Base-by-base conservation (phyloP, 2,329 filamentous ascomycete species). In the Ceratocystis diversiconidia region DNA sequence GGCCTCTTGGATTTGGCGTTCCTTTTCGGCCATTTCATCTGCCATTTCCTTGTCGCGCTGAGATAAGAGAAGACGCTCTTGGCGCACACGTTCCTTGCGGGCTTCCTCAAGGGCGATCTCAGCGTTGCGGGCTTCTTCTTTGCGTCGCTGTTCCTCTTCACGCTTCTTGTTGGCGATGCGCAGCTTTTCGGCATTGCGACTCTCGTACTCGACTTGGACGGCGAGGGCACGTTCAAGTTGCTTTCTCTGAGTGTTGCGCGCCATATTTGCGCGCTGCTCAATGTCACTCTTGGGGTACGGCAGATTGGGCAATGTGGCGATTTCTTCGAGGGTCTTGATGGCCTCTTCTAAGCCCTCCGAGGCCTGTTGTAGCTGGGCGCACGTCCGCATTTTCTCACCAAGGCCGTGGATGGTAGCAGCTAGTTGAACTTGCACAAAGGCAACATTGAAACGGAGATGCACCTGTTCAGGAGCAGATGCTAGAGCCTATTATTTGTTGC, bases 251-350 rank as follows among this genome's bases (percentile, higher is more conserved):
- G 95, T 99, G 74, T 96, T 96, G 68, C 88, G 86, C 69, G 90
- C 92, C 94, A 99, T 99, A 79, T 90, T 95, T 55, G 94, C 92
- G 72, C 95, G 90, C 76, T 95, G 90, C 74, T 97, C 92, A 44
- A 99, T 84, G 70, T 96, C 90, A 68, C 88, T 82, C 71, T 90
- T 87, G 5, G 92, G 94, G 75, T 96, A 99, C 0, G 94, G 95
- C 3, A 94, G 83, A 67, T 84, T 79, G 0, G 83, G 82, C 67
- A 84, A 79, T 41, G 79, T 76, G 2, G 85, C 84, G 69, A 87
- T 86, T 68, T 82, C 82, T 69, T 87, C 84, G 0, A 87, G 76
- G 5, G 82, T 79, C 69, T 87, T 85, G 70, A 97, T 96, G 15
- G 94, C 92, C 69, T 88, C 83, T 69, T 95, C 91, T 1, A 99